Conservation (phyloP, 2,329 filamentous ascomycete species). For the Sordariomycetes sp. region DNA sequence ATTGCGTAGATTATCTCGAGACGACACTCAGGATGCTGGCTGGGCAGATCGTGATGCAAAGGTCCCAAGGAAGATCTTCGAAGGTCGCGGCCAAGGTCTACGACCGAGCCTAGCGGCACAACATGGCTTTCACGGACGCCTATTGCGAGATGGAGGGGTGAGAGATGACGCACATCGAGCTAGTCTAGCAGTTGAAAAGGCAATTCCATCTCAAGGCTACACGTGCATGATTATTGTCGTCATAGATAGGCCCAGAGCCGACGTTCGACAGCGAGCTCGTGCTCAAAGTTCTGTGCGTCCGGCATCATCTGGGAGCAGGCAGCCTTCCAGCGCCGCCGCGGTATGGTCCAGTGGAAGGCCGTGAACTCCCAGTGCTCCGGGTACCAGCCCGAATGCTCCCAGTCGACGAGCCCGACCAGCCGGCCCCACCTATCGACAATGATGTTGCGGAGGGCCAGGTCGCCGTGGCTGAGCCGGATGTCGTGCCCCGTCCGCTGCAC, state of each 20-base stretch:
- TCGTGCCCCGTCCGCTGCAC: neutral
- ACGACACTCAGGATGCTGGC: neutral
- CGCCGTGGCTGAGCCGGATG: conserved; percentile 9
- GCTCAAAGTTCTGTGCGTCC: neutral
- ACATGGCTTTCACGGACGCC: too few relatives aligned
- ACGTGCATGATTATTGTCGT: neutral
- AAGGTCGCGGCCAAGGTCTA: neutral
- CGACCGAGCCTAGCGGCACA: neutral
- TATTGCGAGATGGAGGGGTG: too few relatives aligned
- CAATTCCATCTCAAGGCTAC: neutral
- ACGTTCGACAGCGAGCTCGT: neutral
- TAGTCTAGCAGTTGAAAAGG: too few relatives aligned
- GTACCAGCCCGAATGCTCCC: conserved; percentile 14
- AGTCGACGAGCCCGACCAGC: conserved; percentile 15
- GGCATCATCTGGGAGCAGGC: neutral
- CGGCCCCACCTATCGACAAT: conserved; percentile 12
- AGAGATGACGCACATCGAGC: too few relatives aligned
- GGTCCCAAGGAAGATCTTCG: too few relatives aligned
- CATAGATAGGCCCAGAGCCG: neutral
- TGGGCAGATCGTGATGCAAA: neutral
- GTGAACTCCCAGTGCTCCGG: conserved; percentile 15
- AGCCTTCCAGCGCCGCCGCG: neutral
- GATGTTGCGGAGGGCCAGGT: conserved; percentile 17
- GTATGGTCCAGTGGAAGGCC: neutral
- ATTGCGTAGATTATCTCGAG: neutral